These are phyloP conservation scores for Nicotiana tomentosiformis DNA, from an alignment of 257 asterid species.

Conservation along the genomic window DNA sequence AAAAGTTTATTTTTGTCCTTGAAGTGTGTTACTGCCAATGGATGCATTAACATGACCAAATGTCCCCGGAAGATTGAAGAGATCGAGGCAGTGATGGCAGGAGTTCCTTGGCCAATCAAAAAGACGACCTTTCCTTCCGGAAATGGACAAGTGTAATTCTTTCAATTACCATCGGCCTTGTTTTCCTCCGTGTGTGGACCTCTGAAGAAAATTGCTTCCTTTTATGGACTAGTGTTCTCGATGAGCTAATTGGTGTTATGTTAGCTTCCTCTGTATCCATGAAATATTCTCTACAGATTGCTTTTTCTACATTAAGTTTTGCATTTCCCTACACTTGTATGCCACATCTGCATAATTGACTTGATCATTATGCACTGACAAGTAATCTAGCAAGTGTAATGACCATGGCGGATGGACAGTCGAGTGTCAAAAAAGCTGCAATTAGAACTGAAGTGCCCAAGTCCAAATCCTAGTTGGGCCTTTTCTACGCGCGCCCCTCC, in stretches of 20 bases:
- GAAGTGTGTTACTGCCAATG: constrained; percentile 61
- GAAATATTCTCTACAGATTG: background rate
- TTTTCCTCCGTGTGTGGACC: background rate
- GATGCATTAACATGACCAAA: constrained; percentile 85
- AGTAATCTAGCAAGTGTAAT: background rate
- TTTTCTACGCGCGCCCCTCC: too few species aligned
- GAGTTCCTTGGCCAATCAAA: constrained; percentile 76
- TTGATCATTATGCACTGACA: background rate
- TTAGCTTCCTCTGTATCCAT: background rate
- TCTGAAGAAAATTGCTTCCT: background rate
- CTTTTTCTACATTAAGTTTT: background rate
- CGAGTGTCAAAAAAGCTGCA: background rate
- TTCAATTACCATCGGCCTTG: background rate
- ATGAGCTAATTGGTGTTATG: background rate
- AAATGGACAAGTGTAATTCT: constrained; percentile 18
- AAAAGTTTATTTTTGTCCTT: constrained; percentile 3
- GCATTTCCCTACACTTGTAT: background rate
- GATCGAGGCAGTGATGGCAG: constrained; percentile 92
- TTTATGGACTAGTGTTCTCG: background rate
- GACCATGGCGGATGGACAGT: background rate
- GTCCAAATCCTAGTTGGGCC: too few species aligned
- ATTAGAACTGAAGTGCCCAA: too few species aligned
- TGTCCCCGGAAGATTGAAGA: constrained; percentile 75
- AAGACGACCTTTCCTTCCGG: constrained; percentile 17
- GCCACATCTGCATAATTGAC: background rate